Evolutionary conservation across 768 basidiomycete genomes (phyloP), one percentile per base, ranked within the genome.

Genomic region (Panellus pusillus): DNA sequence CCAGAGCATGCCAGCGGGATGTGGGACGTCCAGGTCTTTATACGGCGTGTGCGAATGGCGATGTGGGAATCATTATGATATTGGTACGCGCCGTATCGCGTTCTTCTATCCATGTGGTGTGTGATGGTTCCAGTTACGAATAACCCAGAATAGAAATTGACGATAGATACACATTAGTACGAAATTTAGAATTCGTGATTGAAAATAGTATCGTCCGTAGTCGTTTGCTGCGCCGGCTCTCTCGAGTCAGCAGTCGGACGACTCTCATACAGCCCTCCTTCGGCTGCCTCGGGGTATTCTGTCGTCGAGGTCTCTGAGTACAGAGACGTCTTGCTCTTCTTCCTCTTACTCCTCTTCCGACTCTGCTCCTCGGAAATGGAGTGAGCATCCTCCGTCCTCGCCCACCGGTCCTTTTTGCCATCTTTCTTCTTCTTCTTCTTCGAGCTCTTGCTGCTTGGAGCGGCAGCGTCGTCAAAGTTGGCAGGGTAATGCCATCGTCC

Each of bases 401-500:
- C 90, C 87, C 87, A 93, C 53, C 91, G 76, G 63, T 93, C 91
- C 69, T 93, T 92, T 80, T 91, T 93, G 47, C 81, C 81, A 62
- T 85, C 86, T 71, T 87, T 84, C 70, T 82, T 82, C 71, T 82
- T 82, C 71, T 82, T 87, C 70, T 74, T 80, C 58, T 70, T 73
- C 50, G 60, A 54, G 24, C 55, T 57, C 50, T 75, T 74, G 57
- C 32, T 8, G 32, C 74, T 75, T 53, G 67, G 64, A 44, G 72
- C 66, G 24, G 73, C 74, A 17, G 72, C 78, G 59, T 91, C 89
- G 44, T 85, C 83, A 63, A 93, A 91, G 66, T 92, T 91, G 58
- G 91, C 86, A 13, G 89, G 89, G 70, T 93, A 93, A 59, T 79
- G 89, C 91, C 91, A 93, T 52, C 90, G 78, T 15, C 84, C 80